Evolutionary conservation across 2,329 filamentous ascomycete species (phyloP).

Genomic region (Trichocomaceae sp.): DNA sequence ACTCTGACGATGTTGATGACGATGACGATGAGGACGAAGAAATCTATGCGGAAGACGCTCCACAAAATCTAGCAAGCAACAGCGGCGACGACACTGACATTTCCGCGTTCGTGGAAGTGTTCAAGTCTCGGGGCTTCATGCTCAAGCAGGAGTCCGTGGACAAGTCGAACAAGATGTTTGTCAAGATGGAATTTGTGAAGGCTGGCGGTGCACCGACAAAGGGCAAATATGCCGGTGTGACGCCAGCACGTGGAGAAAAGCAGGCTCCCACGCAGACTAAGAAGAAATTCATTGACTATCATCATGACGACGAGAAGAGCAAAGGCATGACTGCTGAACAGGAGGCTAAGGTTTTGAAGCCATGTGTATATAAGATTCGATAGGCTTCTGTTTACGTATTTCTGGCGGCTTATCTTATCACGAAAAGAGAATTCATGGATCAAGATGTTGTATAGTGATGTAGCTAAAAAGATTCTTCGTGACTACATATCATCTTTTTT

Average conservation of each 20-base stretch:
- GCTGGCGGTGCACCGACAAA: constrained; percentile 59
- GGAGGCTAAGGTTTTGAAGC: constrained; percentile 73
- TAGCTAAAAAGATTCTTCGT: neutral
- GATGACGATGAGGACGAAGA: constrained; percentile 46
- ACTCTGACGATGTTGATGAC: constrained; percentile 35
- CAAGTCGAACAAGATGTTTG: constrained; percentile 94
- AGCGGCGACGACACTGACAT: constrained; percentile 72
- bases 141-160: constrained; percentile 69
- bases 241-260: constrained; percentile 5
- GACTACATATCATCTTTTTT: constrained; percentile 11
- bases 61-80: constrained; percentile 42
- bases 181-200: constrained; percentile 93
- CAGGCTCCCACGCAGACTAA: constrained; percentile 33
- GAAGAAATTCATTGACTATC: constrained; percentile 53
- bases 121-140: constrained; percentile 76
- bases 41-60: constrained; percentile 44
- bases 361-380: constrained; percentile 90
- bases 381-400: constrained; percentile 40
- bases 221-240: constrained; percentile 58
- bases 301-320: constrained; percentile 35
- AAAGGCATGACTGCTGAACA: constrained; percentile 53
- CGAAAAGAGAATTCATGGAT: neutral
- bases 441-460: neutral
- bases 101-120: constrained; percentile 74
- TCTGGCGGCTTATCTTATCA: neutral